Percentiles rank a stretch among this genome's conserved stretches.
Conservation (phyloP, 345 rosid species). For the Eutrema yunnanense region DNA sequence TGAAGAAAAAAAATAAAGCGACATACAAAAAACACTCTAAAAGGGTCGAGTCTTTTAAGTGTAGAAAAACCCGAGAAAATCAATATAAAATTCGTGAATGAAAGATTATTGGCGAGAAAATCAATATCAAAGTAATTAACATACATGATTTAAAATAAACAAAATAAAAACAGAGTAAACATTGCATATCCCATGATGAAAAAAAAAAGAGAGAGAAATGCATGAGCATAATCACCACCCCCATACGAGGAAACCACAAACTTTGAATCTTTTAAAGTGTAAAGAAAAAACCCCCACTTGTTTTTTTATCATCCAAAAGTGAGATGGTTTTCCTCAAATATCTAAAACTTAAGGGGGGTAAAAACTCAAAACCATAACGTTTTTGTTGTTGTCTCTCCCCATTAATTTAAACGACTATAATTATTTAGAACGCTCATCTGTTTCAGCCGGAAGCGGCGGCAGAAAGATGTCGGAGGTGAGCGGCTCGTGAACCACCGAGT, state of each 20-base stretch:
- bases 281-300: background rate
- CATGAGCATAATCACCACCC: constrained; percentile 14
- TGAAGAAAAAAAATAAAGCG: no score
- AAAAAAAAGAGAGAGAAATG: background rate
- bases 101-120: no score
- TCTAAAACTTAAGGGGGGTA: background rate
- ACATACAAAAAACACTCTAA: no score
- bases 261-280: background rate
- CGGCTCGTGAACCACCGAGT: constrained; percentile 94
- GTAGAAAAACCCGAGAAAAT: no score
- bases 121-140: background rate
- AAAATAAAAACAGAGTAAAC: background rate
- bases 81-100: background rate
- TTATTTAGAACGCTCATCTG: constrained; percentile 15
- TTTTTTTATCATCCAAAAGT: background rate
- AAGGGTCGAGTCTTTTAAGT: no score
- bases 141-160: background rate
- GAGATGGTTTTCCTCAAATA: background rate
- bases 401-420: background rate
- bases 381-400: constrained; percentile 4
- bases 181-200: background rate
- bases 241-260: constrained; percentile 9
- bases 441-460: constrained; percentile 34
- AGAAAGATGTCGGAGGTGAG: constrained; percentile 53
- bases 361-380: constrained; percentile 6